Percentiles rank a stretch among this genome's conserved stretches.
These are phyloP conservation scores for Trametes polyzona DNA, from an alignment of 1,284 basidiomycete species.

Conservation along the genomic window DNA sequence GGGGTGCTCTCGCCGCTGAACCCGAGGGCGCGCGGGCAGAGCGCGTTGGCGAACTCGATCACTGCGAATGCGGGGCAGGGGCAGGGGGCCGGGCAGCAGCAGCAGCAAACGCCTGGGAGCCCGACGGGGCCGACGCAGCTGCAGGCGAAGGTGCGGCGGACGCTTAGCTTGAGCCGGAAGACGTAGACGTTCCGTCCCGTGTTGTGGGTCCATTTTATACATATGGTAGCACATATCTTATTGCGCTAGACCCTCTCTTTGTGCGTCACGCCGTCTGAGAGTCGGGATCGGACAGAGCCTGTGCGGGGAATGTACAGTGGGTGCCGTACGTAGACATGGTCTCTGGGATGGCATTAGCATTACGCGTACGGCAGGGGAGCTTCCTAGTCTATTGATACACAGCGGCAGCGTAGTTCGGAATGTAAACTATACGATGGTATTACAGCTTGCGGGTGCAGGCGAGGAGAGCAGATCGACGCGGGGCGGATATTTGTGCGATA, in stretches of 20 bases:
- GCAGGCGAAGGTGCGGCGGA: constrained; percentile 51
- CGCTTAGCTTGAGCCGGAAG: constrained; percentile 51
- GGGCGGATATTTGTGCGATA: neutral
- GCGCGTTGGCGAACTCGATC: constrained; percentile 43
- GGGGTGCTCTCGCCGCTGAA: constrained; percentile 73
- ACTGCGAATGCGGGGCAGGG: constrained; percentile 8
- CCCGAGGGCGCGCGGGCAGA: constrained; percentile 61
- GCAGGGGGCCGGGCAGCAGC: constrained; percentile 1
- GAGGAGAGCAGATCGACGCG: neutral
- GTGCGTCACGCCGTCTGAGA: neutral
- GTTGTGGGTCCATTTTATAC: too few species aligned
- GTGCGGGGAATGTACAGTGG: too few species aligned
- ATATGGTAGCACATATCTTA: constrained; percentile 1
- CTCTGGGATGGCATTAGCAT: constrained; percentile 10
- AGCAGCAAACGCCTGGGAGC: constrained; percentile 32
- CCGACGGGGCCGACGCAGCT: constrained; percentile 44
- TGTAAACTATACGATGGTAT: constrained; percentile 17
- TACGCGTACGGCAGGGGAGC: constrained; percentile 1
- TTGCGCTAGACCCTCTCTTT: neutral
- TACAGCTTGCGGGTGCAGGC: neutral
- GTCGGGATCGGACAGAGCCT: neutral
- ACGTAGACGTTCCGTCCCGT: constrained; percentile 14
- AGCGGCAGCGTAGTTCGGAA: constrained; percentile 8
- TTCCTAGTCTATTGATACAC: constrained; percentile 22
- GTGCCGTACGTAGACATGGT: too few species aligned